These are phyloP conservation scores for Pichia sp. DNA, from an alignment of 1,139 yeast species.

Conservation along the genomic window DNA sequence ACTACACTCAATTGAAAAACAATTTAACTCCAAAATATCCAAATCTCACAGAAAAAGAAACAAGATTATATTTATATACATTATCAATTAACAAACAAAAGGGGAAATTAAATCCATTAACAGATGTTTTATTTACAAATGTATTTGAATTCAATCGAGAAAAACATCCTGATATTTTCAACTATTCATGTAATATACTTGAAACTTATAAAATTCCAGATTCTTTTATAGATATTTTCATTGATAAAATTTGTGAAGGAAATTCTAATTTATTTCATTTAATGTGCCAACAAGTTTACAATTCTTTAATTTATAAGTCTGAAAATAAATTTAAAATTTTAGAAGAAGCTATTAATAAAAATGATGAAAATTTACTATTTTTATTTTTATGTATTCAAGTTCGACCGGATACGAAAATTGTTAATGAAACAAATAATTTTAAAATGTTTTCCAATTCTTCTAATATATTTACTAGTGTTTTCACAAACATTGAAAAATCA, in stretches of 20 bases:
- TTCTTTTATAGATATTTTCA: slow-evolving; percentile 2
- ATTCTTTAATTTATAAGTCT: neutral
- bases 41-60: neutral
- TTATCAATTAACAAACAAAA: neutral
- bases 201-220: neutral
- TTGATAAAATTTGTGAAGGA: slow-evolving; percentile 2
- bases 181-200: slow-evolving; percentile 3
- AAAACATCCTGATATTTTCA: neutral
- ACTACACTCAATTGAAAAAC: neutral
- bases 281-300: no score
- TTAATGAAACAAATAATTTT: neutral
- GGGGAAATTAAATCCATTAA: neutral
- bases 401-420: neutral
- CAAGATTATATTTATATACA: neutral
- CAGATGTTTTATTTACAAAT: neutral
- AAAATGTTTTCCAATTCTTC: neutral
- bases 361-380: neutral
- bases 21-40: neutral
- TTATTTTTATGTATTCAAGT: neutral
- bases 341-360: neutral
- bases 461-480: neutral
- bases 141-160: neutral
- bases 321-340: slow-evolving; percentile 1
- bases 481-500: neutral
- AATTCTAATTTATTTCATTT: neutral